phyloP scores from a whole-genome alignment of 1,139 yeast genomes.

The Yamadazyma jaroonii region DNA sequence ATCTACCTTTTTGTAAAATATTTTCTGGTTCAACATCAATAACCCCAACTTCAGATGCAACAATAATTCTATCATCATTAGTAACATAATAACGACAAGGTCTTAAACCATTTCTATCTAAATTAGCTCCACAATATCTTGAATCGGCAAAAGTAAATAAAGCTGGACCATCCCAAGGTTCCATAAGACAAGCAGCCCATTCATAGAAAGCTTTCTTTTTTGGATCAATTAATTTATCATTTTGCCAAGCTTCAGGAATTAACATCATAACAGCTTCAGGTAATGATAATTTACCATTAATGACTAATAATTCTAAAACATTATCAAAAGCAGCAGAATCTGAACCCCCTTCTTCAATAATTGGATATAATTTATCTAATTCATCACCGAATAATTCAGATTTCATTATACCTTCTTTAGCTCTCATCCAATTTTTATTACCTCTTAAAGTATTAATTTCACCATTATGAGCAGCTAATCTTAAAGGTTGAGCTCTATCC shows the following conservation, averaged over 20 bases:
- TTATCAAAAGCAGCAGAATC: conserved; percentile 99
- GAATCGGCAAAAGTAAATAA: conserved; percentile 96
- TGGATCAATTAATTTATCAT: conserved; percentile 81
- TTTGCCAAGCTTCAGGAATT: conserved; percentile 99
- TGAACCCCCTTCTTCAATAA: conserved; percentile 97
- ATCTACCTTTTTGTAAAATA: conserved; percentile 85
- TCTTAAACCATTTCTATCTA: conserved; percentile 95
- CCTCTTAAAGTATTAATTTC: conserved; percentile 97
- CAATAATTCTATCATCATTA: conserved; percentile 90
- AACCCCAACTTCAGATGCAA: conserved; percentile 98
- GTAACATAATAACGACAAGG: conserved; percentile 98
- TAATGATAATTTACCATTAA: conserved; percentile 85
- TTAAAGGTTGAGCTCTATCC: conserved; percentile 98
- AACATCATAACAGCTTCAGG: conserved; percentile 98
- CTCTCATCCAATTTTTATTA: conserved; percentile 98
- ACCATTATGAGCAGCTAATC: conserved; percentile 99
- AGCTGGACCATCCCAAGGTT: conserved; percentile 99
- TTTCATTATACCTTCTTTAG: conserved; percentile 95
- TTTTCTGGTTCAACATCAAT: conserved; percentile 83
- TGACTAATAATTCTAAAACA: conserved; percentile 85
- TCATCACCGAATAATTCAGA: conserved; percentile 88
- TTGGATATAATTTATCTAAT: conserved; percentile 85
- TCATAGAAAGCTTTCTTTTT: conserved; percentile 93
- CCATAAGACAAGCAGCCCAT: conserved; percentile 99
- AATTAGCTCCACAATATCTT: conserved; percentile 96